Evolutionary conservation across 176 grass and related monocot genomes (phyloP), one percentile per base, ranked within the genome.

Genomic region (Oryza meridionalis): DNA sequence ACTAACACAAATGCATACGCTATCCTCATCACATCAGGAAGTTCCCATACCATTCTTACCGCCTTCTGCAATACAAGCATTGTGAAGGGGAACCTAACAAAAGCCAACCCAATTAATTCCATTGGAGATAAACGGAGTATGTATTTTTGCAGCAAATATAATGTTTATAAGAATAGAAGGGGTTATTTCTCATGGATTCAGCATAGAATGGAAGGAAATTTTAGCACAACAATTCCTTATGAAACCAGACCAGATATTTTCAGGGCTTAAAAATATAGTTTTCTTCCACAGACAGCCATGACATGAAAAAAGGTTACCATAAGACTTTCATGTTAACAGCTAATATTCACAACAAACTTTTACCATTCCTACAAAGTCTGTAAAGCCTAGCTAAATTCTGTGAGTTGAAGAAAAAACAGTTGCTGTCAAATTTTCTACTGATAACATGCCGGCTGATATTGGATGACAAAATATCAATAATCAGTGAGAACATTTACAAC

Each of bases 1-100:
- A 94, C 81, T 46, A 92, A 13, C 74, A 94, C 85, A 92, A 94
- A 96, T 76, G 88, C 87, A 94, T 92, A 98, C 49, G 91, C 87
- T 73, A 98, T 82, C 71, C 89, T 81, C 86, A 94, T 93, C 49
- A 90, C 89, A 84, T 94, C 89, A 76, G 93, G 93, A 73, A 96
- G 87, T 77, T 85, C 88, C 91, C 91, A 90, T 22, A 98, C 89
- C 85, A 98, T 95, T 80, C 84, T 96, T 77, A 96, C 91, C 76
- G 96, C 93, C 73, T 96, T 98, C 84, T 95, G 87, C 53, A 98
- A 81, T 27, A 98, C 91, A 78, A 98, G 69, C 93, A 98, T 96
- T 88, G 96, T 95, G 87, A 98, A 98, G 25, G 96, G 96, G 88
- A 98, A 94, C 84, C 96, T 98, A 87, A 65, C 79, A 58, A 87